phyloP scores from a whole-genome alignment of 306 rosid species.

The Fragaria vesca region DNA sequence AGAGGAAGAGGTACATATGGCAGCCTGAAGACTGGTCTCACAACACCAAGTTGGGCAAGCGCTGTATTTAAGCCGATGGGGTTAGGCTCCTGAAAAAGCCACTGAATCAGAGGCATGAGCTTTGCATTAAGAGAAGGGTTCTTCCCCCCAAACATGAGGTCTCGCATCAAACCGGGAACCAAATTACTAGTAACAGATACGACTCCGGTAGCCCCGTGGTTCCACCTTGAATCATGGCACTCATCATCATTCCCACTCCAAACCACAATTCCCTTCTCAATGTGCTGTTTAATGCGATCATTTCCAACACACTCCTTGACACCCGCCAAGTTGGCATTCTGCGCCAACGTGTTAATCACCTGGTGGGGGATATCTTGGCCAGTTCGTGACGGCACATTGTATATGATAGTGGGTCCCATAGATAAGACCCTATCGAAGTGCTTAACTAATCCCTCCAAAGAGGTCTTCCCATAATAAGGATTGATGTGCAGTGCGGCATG shows the following conservation, averaged over 20 bases:
- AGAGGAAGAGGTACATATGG: constrained; percentile 87
- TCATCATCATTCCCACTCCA: constrained; percentile 98
- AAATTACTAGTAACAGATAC: constrained; percentile 86
- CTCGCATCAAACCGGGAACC: constrained; percentile 76
- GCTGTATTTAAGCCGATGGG: constrained; percentile 91
- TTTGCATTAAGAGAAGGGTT: constrained; percentile 60
- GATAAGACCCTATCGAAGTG: constrained; percentile 74
- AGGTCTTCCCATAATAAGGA: constrained; percentile 95
- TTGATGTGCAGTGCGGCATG: constrained; percentile 97
- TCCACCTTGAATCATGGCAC: constrained; percentile 94
- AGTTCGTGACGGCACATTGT: constrained; percentile 88
- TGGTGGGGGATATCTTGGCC: constrained; percentile 93
- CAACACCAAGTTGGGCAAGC: constrained; percentile 94
- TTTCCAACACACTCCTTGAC: constrained; percentile 93
- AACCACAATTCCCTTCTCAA: constrained; percentile 57
- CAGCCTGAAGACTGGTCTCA: constrained; percentile 88
- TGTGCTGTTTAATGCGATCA: constrained; percentile 61
- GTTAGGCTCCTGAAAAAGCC: constrained; percentile 91
- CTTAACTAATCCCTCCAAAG: constrained; percentile 67
- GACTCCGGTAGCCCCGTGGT: constrained; percentile 88
- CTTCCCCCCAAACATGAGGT: constrained; percentile 69
- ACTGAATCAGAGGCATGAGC: constrained; percentile 67
- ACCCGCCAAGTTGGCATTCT: constrained; percentile 71
- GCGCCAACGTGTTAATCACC: constrained; percentile 57
- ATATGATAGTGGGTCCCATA: constrained; percentile 90